Base-by-base conservation (phyloP, 345 rosid genomes). In the Populus nigra region DNA sequence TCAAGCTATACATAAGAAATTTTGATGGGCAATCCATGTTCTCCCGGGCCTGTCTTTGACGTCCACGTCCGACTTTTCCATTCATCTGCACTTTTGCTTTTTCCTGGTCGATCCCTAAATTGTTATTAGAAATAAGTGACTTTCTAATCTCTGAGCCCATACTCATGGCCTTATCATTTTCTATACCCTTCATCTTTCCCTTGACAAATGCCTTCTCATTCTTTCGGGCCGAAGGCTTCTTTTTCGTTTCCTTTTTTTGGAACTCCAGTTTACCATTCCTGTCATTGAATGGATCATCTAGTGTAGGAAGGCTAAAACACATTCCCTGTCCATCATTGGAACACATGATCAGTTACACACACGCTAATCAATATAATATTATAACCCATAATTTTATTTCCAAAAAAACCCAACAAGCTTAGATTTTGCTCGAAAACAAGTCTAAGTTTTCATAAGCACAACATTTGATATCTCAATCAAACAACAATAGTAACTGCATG, bases 271-370 rank as follows among this genome's bases (percentile, higher is more conserved):
- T 95, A 22, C 86, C 87, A 25, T 76, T 76, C 36, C 76, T 84
- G 12, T 96, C 98, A 80, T 92, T 91, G 87, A 88, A 93, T 1
- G 97, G 98, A 82, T 93, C 91, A 57, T 92, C 91, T 10, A 39
- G 88, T 47, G 90, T 83, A 23, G 99, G 99, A 74, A 95, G 97
- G 82, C 92, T 91, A 83, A 89, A 96, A 77, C 98, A 96, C 99
- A 96, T 93, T 25, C 98, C 97, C 97, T 92, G 85, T 66, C 38
- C 76, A 78, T n/a, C 18, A 66, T 33, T 6, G 7, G 41, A 25
- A 39, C 53, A 25, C 17, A 33, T 15, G n/a, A 12, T 27, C 59
- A 65, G 27, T 72, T 74, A 71, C 47, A 59, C 12, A 50, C 7
- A 73, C 66, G 65, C 33, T 22, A 53, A 3, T 17, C 17, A 71